A percentile compares a stretch with the other conserved stretches of the same genome.
phyloP scores from a whole-genome alignment of 2,329 filamentous ascomycete species.

The Botryotinia calthae region DNA sequence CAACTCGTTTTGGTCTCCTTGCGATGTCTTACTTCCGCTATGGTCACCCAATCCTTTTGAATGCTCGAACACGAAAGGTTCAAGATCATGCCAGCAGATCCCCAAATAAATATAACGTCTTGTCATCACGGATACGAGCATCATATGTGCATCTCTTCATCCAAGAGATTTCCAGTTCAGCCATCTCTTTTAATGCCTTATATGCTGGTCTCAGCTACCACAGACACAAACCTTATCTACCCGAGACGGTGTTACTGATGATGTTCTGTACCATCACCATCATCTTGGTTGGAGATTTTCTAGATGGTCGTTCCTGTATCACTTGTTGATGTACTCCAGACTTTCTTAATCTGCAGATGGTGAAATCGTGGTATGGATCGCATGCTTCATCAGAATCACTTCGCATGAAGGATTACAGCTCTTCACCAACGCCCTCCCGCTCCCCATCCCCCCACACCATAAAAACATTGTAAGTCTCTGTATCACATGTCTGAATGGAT shows the following conservation, averaged over 20 bases:
- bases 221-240: slow-evolving; percentile 8
- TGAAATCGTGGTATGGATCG: slow-evolving; percentile 21
- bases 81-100: slow-evolving; percentile 18
- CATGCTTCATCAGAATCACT: slow-evolving; percentile 20
- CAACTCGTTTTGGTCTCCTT: slow-evolving; percentile 12
- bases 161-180: slow-evolving; percentile 17
- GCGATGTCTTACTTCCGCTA: slow-evolving; percentile 20
- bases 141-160: slow-evolving; percentile 6
- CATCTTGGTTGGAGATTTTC: slow-evolving; percentile 20
- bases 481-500: not conserved
- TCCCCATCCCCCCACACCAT: not conserved
- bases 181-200: slow-evolving; percentile 17
- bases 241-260: slow-evolving; percentile 15
- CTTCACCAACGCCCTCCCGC: not conserved
- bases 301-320: slow-evolving; percentile 18
- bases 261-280: slow-evolving; percentile 13
- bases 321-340: slow-evolving; percentile 20
- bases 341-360: slow-evolving; percentile 14
- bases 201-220: slow-evolving; percentile 15
- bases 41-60: slow-evolving; percentile 10
- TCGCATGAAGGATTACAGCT: slow-evolving; percentile 4
- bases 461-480: not conserved
- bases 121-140: slow-evolving; percentile 18
- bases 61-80: slow-evolving; percentile 7
- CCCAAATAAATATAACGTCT: slow-evolving; percentile 22